A percentile compares a stretch with the other conserved stretches of the same genome.
phyloP scores from a whole-genome alignment of 2,329 filamentous ascomycete genomes.

The Colletotrichum sp. region DNA sequence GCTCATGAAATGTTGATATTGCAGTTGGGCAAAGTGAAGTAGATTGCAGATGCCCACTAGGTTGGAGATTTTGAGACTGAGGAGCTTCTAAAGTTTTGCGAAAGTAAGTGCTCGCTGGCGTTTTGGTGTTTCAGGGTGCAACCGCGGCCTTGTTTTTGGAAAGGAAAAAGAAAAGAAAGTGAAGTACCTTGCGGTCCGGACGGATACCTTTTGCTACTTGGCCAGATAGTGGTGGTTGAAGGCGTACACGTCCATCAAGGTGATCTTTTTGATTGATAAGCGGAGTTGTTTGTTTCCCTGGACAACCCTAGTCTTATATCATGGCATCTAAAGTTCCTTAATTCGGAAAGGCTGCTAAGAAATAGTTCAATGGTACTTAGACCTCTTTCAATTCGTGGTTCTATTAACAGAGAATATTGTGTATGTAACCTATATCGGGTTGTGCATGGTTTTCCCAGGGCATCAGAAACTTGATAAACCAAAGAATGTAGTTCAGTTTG shows the following conservation, averaged over 20 bases:
- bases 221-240: background rate
- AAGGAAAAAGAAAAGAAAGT: background rate
- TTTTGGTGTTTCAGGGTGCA: background rate
- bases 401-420: background rate
- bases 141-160: background rate
- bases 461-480: fast-evolving
- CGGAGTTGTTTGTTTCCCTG: background rate
- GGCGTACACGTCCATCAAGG: background rate
- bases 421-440: background rate
- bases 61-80: background rate
- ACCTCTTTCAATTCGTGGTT: background rate
- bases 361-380: background rate
- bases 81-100: background rate
- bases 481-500: background rate
- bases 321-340: background rate
- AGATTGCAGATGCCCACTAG: background rate
- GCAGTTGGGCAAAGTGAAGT: background rate
- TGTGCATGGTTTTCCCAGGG: background rate
- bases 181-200: background rate
- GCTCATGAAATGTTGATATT: background rate
- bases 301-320: background rate
- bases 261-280: background rate
- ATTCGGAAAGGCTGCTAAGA: background rate
- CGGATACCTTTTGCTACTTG: background rate
- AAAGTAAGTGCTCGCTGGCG: background rate